phyloP scores from a whole-genome alignment of 441 rosid species.

The Corymbia citriodora region DNA sequence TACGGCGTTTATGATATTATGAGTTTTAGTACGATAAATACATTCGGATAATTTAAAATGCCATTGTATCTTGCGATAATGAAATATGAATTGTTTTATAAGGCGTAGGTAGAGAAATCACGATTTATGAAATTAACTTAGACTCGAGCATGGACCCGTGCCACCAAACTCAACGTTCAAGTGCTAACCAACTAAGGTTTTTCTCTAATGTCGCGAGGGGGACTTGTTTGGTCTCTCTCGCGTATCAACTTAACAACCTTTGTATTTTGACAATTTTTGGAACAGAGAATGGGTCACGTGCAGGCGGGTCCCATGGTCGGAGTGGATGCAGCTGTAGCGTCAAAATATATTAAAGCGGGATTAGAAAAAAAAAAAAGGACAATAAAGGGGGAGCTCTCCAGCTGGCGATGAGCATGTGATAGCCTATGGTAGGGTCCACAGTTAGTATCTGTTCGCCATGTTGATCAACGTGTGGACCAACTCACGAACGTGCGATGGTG shows the following conservation, averaged over 20 bases:
- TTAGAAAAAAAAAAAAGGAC: too few species aligned
- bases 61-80: background rate
- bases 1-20: background rate
- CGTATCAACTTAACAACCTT: background rate
- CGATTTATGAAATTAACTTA: background rate
- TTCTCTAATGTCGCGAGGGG: background rate
- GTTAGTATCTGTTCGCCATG: constrained; percentile 15
- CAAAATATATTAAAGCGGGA: background rate
- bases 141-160: background rate
- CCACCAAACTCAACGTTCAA: background rate
- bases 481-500: constrained; percentile 16
- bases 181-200: background rate
- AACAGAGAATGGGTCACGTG: background rate
- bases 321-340: background rate
- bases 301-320: background rate
- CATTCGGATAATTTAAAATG: background rate
- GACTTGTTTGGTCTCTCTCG: background rate
- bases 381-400: background rate
- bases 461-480: constrained; percentile 14
- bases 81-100: too few species aligned
- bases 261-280: background rate
- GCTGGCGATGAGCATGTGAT: constrained; percentile 28
- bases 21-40: background rate
- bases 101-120: too few species aligned
- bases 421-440: constrained; percentile 27